Base-by-base conservation (phyloP, 805 yeast genomes). In the Candida endomychidarum region DNA sequence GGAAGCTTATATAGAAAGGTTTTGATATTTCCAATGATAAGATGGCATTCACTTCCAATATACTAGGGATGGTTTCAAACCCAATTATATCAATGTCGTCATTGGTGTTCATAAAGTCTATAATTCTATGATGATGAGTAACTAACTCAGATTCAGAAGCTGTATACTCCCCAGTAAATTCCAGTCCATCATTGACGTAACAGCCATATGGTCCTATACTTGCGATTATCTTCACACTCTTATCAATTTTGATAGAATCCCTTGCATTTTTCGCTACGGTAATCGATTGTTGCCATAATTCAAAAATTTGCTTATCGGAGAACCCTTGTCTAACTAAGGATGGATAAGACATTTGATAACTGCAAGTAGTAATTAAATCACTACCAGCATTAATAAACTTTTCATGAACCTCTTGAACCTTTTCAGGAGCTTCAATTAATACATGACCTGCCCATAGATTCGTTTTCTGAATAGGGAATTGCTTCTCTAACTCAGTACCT, bases 171-270 rank as follows among this genome's bases (percentile, higher is more conserved):
- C 95, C 95, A 3, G 81, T 77, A 50, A 81, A 86, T 52, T 86
- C 96, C 0, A 83, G 70, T 0, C 89, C 88, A 46, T 78, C 70
- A 20, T 83, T 78, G 25, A 83, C 53, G 48, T 62, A 78, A 0
- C 90, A 85, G 1, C 90, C 95, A 55, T 77, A 86, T 0, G 95
- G 87, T 0, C 95, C 96, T 25, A 85, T 60, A 6, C 86, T 77
- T 0, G 86, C 95, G 1, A 77, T 77, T 4, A 81, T 67, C 12
- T 18, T 3, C 2, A 33, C 34, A 8, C 12, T 30, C 27, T 23
- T 21, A 38, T 36, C 25, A 4, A n/a, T n/a, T n/a, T n/a, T n/a
- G n/a, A n/a, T n/a, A n/a, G n/a, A n/a, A n/a, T n/a, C n/a, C n/a
- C n/a, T 17, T 5, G 25, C 37, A 15, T 18, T 18, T 12, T 28